A percentile compares a stretch with the other conserved stretches of the same genome.
phyloP scores from a whole-genome alignment of 345 rosid species.

The Eucalyptus globulus region DNA sequence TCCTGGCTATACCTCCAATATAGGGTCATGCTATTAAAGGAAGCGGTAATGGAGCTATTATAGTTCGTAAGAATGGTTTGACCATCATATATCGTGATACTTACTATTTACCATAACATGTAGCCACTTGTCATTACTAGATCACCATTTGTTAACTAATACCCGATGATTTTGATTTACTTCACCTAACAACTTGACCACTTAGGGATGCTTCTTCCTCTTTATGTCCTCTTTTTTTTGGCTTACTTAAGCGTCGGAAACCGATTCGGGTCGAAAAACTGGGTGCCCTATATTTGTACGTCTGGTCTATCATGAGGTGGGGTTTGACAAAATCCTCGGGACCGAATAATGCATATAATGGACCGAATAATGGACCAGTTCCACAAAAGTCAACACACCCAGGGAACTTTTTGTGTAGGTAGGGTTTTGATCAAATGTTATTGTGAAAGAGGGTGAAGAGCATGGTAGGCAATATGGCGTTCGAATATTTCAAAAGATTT shows the following conservation, averaged over 20 bases:
- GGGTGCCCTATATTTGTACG: neutral
- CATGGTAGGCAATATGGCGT: neutral
- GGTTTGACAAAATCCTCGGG: neutral
- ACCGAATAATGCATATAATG: neutral
- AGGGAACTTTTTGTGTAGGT: neutral
- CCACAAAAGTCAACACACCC: neutral
- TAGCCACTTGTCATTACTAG: neutral
- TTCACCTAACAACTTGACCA: neutral
- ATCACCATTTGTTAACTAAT: rapidly evolving
- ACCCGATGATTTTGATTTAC: neutral
- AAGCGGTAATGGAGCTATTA: neutral
- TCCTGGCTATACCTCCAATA: rapidly evolving
- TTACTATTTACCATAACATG: neutral
- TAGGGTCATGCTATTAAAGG: neutral
- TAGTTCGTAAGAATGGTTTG: neutral
- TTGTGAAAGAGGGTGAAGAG: neutral
- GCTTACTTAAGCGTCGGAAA: neutral
- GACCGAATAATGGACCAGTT: neutral
- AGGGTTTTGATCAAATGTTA: neutral
- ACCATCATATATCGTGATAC: neutral
- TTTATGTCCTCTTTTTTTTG: rapidly evolving
- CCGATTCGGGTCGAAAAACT: rapidly evolving
- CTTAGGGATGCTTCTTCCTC: neutral
- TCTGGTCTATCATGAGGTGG: neutral
- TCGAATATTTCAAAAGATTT: neutral